phyloP scores from a whole-genome alignment of 1,139 yeast genomes.

The Yamadazyma siamensis region DNA sequence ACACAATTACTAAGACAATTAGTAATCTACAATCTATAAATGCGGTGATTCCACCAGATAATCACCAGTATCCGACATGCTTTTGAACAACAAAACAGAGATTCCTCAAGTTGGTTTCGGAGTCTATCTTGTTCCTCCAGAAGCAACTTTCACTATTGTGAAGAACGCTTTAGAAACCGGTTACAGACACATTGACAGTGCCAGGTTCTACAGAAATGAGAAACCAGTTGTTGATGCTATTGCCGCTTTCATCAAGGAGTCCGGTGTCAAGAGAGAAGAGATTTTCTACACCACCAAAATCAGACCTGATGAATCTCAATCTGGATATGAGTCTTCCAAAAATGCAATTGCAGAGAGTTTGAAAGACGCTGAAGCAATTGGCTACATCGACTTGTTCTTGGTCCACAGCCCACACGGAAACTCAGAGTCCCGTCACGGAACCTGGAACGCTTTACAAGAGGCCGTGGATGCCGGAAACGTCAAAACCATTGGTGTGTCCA shows the following conservation, averaged over 20 bases:
- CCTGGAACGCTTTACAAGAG: constrained; percentile 42
- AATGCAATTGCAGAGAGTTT: constrained; percentile 66
- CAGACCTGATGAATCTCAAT: constrained; percentile 50
- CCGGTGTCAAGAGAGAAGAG: constrained; percentile 67
- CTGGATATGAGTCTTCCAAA: constrained; percentile 59
- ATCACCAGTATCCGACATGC: too few species aligned
- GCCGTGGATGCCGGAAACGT: constrained; percentile 26
- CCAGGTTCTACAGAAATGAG: constrained; percentile 66
- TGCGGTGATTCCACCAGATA: too few species aligned
- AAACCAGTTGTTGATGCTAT: constrained; percentile 59
- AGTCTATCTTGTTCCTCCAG: constrained; percentile 25
- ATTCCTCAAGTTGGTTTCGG: constrained; percentile 44
- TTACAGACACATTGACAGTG: constrained; percentile 78
- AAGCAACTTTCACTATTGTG: constrained; percentile 48
- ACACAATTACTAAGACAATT: too few species aligned
- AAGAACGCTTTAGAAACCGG: constrained; percentile 47
- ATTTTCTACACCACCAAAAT: constrained; percentile 78
- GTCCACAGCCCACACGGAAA: constrained; percentile 31
- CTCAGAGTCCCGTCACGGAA: constrained; percentile 28
- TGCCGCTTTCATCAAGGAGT: constrained; percentile 54
- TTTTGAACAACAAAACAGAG: constrained; percentile 39
- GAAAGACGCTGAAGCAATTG: too few species aligned
- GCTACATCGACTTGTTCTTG: constrained; percentile 71
- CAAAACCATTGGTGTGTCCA: constrained; percentile 18
- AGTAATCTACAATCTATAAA: too few species aligned